Percentiles rank a stretch among this genome's conserved stretches.
These are phyloP conservation scores for Suillus luteus DNA, from an alignment of 768 basidiomycete genomes.

Conservation along the genomic window DNA sequence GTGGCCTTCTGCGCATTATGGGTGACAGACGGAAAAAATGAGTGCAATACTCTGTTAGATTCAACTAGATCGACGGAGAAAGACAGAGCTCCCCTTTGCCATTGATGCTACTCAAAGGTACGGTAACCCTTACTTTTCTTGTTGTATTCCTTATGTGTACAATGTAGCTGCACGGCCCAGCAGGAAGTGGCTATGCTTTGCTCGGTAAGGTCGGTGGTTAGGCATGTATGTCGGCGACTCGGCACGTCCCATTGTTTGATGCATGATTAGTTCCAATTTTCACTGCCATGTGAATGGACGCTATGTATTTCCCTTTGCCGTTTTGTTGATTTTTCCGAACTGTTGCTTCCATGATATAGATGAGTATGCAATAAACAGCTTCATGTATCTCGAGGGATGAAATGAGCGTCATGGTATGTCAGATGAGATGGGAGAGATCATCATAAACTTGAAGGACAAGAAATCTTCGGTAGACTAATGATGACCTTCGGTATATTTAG, in stretches of 20 bases:
- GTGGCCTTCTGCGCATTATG: no score
- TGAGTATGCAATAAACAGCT: not conserved
- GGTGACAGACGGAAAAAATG: constrained; percentile 30
- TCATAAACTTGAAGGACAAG: not conserved
- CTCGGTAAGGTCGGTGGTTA: constrained; percentile 53
- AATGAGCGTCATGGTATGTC: not conserved
- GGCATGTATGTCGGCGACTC: not conserved
- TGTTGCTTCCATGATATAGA: not conserved
- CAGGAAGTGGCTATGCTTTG: constrained; percentile 75
- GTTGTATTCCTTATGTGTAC: constrained; percentile 3
- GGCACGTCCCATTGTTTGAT: not conserved
- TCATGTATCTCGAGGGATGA: not conserved
- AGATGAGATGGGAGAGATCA: not conserved
- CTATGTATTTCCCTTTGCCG: not conserved
- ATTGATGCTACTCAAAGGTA: constrained; percentile 73
- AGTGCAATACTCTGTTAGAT: constrained; percentile 69
- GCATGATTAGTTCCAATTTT: not conserved
- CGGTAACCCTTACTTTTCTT: not conserved
- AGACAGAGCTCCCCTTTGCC: constrained; percentile 71
- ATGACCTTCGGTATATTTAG: not conserved
- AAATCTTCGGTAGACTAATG: not conserved
- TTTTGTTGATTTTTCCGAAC: not conserved
- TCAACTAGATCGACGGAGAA: constrained; percentile 74
- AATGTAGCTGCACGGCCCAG: constrained; percentile 66
- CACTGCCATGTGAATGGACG: not conserved